phyloP scores from a whole-genome alignment of 768 basidiomycete genomes.

The Phanerodontia chrysosporium region DNA sequence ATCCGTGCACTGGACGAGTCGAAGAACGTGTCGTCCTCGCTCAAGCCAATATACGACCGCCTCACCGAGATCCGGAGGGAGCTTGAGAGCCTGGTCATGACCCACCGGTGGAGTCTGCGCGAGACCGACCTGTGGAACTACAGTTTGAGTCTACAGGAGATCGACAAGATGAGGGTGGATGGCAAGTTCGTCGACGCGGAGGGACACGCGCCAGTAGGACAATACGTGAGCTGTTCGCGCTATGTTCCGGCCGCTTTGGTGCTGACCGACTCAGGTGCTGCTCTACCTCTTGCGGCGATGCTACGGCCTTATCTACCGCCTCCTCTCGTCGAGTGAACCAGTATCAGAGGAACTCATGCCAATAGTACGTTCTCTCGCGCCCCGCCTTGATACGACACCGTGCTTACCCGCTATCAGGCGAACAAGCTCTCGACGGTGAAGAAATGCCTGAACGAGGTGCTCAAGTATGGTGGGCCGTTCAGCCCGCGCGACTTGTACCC shows the following conservation, averaged over 20 bases:
- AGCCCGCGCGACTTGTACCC: conserved; percentile 91
- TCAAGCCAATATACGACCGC: conserved; percentile 92
- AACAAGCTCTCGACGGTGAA: conserved; percentile 96
- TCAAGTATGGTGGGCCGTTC: conserved; percentile 93
- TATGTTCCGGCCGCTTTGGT: not conserved
- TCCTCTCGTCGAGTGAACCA: conserved; percentile 93
- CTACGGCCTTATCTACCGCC: conserved; percentile 90
- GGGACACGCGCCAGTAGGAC: conserved; percentile 86
- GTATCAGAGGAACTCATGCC: conserved; percentile 99
- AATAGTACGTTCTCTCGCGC: conserved; percentile 50
- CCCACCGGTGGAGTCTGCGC: conserved; percentile 94
- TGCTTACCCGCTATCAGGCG: conserved; percentile 46
- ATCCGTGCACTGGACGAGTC: conserved; percentile 91
- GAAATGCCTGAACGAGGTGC: conserved; percentile 93
- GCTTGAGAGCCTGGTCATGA: conserved; percentile 80
- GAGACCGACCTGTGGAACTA: conserved; percentile 96
- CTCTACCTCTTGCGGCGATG: conserved; percentile 91
- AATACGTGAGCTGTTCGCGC: conserved; percentile 68
- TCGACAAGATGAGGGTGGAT: conserved; percentile 95
- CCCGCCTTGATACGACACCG: not conserved
- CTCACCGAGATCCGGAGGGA: conserved; percentile 81
- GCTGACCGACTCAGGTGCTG: conserved; percentile 56
- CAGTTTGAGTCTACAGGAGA: conserved; percentile 88
- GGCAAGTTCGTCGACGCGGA: conserved; percentile 96
- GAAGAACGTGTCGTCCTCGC: conserved; percentile 76